A percentile compares a stretch with the other conserved stretches of the same genome.
Conservation (phyloP, 2,329 filamentous ascomycete genomes). For the Zymoseptoria passerinii region DNA sequence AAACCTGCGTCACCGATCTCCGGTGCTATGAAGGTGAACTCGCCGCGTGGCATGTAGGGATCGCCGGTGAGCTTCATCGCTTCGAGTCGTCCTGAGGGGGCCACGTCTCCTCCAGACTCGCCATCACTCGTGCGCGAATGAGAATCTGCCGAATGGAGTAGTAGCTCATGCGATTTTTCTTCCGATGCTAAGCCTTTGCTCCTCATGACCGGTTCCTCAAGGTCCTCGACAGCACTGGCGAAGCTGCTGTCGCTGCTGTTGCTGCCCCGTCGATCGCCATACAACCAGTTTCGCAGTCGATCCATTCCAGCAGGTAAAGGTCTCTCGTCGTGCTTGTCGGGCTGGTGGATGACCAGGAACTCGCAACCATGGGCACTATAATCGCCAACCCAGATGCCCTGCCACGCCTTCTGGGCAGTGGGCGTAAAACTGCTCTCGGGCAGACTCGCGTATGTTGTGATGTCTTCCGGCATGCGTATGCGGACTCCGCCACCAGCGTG, state of each 20-base stretch:
- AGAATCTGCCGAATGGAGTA: neutral
- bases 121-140: neutral
- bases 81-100: slow-evolving; percentile 61
- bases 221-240: slow-evolving; percentile 9
- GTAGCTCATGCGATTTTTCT: neutral
- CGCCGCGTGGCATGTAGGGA: slow-evolving; percentile 77
- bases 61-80: slow-evolving; percentile 91
- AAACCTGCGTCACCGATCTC: slow-evolving; percentile 64
- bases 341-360: slow-evolving; percentile 75
- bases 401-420: slow-evolving; percentile 69
- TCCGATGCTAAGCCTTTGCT: neutral
- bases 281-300: slow-evolving; percentile 26
- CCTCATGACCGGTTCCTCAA: neutral
- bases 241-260: slow-evolving; percentile 17
- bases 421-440: slow-evolving; percentile 70
- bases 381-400: slow-evolving; percentile 88
- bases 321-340: slow-evolving; percentile 40
- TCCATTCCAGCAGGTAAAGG: slow-evolving; percentile 34
- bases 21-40: slow-evolving; percentile 70
- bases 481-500: slow-evolving; percentile 32
- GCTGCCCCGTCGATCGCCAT: slow-evolving; percentile 15
- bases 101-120: slow-evolving; percentile 8
- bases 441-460: slow-evolving; percentile 63
- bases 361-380: slow-evolving; percentile 84
- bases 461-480: slow-evolving; percentile 43